Evolutionary conservation across 225 moss, liverwort and hornwort species (phyloP).

Genomic region (Antitrichia curtipendula): DNA sequence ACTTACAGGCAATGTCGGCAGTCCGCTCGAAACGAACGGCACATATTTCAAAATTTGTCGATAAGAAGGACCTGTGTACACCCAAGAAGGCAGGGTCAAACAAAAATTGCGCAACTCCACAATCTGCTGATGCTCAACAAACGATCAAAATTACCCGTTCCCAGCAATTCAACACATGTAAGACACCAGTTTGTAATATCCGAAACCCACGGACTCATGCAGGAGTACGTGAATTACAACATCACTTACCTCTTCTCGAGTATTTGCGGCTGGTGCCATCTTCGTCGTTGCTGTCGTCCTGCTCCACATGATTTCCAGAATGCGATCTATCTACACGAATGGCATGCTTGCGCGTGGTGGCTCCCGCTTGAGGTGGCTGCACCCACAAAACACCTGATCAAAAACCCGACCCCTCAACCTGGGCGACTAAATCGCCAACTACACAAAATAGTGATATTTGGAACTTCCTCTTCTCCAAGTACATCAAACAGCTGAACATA

Average conservation of each 20-base stretch:
- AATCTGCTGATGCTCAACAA: neutral
- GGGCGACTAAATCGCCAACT: neutral
- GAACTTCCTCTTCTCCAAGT: too few relatives aligned
- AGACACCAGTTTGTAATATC: neutral
- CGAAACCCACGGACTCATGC: neutral
- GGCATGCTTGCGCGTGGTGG: constrained; percentile 76
- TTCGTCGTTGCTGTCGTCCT: constrained; percentile 53
- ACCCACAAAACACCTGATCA: neutral
- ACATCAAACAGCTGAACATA: neutral
- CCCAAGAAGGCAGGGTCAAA: neutral
- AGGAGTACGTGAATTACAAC: neutral
- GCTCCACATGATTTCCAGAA: constrained; percentile 32
- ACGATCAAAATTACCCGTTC: neutral
- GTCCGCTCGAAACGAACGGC: constrained; percentile 68
- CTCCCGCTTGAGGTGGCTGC: constrained; percentile 60
- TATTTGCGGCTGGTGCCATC: constrained; percentile 76
- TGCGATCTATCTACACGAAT: constrained; percentile 52
- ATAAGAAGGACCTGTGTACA: constrained; percentile 61
- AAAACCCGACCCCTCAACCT: neutral
- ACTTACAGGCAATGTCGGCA: constrained; percentile 48
- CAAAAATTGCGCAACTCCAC: neutral
- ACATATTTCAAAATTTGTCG: constrained; percentile 62
- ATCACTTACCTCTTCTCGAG: constrained; percentile 54
- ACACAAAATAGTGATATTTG: neutral
- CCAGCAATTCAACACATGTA: neutral